Evolutionary conservation across 352 stramenopile genomes (phyloP), one percentile per base, ranked within the genome.

Genomic region (Pythium phragmitis): DNA sequence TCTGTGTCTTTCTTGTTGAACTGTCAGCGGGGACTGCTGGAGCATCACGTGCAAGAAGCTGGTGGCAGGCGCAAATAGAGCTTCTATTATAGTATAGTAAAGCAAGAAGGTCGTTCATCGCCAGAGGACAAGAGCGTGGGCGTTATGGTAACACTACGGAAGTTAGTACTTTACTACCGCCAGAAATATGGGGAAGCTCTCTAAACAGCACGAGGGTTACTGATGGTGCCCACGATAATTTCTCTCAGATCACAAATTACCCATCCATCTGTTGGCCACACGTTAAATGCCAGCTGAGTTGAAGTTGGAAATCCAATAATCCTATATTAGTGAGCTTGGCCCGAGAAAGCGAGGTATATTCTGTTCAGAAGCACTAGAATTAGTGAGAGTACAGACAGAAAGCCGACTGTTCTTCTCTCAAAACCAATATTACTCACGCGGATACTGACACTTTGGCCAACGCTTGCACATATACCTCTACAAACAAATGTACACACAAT

Each of bases 361-460:
- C 13, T 8, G 39, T 14, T 46, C 3, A 21, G 16, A 46, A n/a
- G 17, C 13, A 46, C 14, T 46, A 8, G 5, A 46, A 46, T n/a
- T 17, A 17, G 39, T 46, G 13, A 46, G 14, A 14, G 6, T n/a
- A 0, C 3, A 16, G 39, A 46, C 39, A 46, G 39, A 17, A 17
- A 46, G 39, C 13, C 12, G 39, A 46, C 34, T n/a, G 9, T 19
- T 19, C 3, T 46, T 17, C 39, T n/a, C 11, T 46, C 14, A 26
- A 54, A 41, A n/a, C 4, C 14, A 23, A 19, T 41, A 34, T 54
- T 54, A 54, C 48, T 54, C 48, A 54, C 48, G 48, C 4, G 28
- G 23, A 16, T 53, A 12, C 11, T 53, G 47, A 37, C 26, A 54
- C 26, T 41, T 41, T 13, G 48, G 48, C 48, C 48, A 37, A 23